phyloP scores from a whole-genome alignment of 495 filamentous ascomycete genomes.

The Penicillium ochrochloron region DNA sequence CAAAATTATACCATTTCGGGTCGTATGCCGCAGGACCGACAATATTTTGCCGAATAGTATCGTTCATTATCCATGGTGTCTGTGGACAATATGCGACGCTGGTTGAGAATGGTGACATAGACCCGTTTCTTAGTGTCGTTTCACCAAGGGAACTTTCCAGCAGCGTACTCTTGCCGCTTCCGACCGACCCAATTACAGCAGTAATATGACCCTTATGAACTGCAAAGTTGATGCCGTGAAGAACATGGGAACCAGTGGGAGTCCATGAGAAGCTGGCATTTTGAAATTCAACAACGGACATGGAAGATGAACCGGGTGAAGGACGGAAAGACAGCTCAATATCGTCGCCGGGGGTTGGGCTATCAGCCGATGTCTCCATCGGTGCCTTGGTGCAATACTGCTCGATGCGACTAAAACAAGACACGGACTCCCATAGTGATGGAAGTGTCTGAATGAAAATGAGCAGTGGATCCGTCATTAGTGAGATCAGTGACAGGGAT shows the following conservation, averaged over 20 bases:
- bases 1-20: conserved; percentile 38
- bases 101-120: conserved; percentile 1
- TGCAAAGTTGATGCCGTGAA: conserved; percentile 12
- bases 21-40: conserved; percentile 28
- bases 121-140: conserved; percentile 5
- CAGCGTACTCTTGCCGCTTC: conserved; percentile 44
- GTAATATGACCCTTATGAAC: conserved; percentile 24
- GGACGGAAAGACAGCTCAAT: neutral
- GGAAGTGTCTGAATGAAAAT: conserved; percentile 36
- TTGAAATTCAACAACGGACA: conserved; percentile 8
- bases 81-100: conserved; percentile 47
- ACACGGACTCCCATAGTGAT: conserved; percentile 24
- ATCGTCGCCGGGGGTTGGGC: neutral
- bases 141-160: conserved; percentile 34
- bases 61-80: conserved; percentile 46
- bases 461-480: conserved; percentile 37
- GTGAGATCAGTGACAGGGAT: conserved; percentile 38
- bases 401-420: conserved; percentile 40
- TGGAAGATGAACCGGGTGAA: neutral
- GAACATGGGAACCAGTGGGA: neutral
- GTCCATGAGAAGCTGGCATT: conserved; percentile 20
- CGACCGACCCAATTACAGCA: conserved; percentile 45
- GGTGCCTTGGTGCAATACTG: conserved; percentile 22
- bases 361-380: neutral
- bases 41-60: conserved; percentile 46